Conservation (phyloP, 495 filamentous ascomycete species). For the Evernia prunastri region DNA sequence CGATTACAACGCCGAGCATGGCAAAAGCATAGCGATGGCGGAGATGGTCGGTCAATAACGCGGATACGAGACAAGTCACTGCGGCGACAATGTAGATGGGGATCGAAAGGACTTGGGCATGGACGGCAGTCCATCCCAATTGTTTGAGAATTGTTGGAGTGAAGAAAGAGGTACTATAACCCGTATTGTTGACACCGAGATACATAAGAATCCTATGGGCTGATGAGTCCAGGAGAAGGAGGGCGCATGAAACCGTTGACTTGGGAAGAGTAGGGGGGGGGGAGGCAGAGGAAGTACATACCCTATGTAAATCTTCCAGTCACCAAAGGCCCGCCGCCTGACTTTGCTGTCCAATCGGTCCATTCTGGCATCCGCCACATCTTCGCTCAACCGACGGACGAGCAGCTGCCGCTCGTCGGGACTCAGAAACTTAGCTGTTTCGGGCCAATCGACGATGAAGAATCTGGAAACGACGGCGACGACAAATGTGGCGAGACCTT, state of each 20-base stretch:
- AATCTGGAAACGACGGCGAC: slow-evolving; percentile 44
- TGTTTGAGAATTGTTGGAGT: slow-evolving; percentile 52
- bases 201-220: slow-evolving; percentile 39
- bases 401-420: slow-evolving; percentile 41
- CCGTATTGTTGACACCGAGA: slow-evolving; percentile 45
- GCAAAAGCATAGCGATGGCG: slow-evolving; percentile 48
- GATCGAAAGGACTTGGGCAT: slow-evolving; percentile 49
- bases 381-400: slow-evolving; percentile 37
- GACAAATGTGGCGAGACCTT: slow-evolving; percentile 48
- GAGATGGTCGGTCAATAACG: slow-evolving; percentile 42
- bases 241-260: background rate
- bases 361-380: slow-evolving; percentile 42
- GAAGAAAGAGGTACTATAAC: slow-evolving; percentile 48
- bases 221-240: background rate
- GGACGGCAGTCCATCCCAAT: slow-evolving; percentile 46
- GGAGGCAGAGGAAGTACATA: slow-evolving; percentile 9
- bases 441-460: slow-evolving; percentile 53
- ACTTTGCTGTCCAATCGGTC: slow-evolving; percentile 42
- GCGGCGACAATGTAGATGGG: slow-evolving; percentile 51
- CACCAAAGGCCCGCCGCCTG: slow-evolving; percentile 41
- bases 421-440: slow-evolving; percentile 43
- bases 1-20: slow-evolving; percentile 39
- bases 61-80: slow-evolving; percentile 40
- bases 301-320: slow-evolving; percentile 54
- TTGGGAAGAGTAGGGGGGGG: background rate